Base-by-base conservation (phyloP, 768 basidiomycete species). In the Tulasnella sp. region DNA sequence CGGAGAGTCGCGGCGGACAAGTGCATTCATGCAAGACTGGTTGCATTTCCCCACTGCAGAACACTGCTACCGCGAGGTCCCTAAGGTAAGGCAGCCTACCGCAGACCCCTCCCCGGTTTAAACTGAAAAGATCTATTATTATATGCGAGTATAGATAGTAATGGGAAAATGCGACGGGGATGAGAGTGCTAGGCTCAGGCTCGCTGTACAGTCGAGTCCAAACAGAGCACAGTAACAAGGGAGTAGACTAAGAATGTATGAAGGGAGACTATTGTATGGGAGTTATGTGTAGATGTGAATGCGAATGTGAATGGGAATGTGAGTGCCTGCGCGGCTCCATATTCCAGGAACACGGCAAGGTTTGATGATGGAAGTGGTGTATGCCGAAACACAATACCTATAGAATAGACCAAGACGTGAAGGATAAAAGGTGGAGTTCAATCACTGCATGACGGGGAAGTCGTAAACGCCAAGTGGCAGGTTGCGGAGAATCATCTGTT, bases 401-500 rank as follows among this genome's bases (percentile, higher is more conserved):
- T 64, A 64, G 58, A 49, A 64, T 64, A 64, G 31, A 64, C 31
- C 29, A 29, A 58, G 31, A 64, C 29, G 58, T 14, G 25, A 34
- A 64, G 25, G 58, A 25, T 25, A 14, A 34, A 31, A 14, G 31
- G 58, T 14, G 31, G 58, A 29, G 58, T 4, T 34, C 29, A 14
- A 7, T 64, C 58, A 70, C 40, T 70, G 37, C 69, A 70, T 29
- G 31, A 39, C 69, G 2, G 69, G 69, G 17, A 70, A 70, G 3
- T 70, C 69, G 69, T 38, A 38, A 36, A 70, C 40, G 40, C 69
- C 69, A 25, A 70, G 40, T 12, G 69, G 72, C 22, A 45, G n/a
- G 36, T 73, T 36, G n/a, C 72, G 40, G 49, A 73, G 72, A 37
- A 73, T 73, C 58, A 73, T 73, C 40, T 58, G 72, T 40, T 73